Conservation (phyloP, 2,329 filamentous ascomycete genomes). For the Neonectria sp. region DNA sequence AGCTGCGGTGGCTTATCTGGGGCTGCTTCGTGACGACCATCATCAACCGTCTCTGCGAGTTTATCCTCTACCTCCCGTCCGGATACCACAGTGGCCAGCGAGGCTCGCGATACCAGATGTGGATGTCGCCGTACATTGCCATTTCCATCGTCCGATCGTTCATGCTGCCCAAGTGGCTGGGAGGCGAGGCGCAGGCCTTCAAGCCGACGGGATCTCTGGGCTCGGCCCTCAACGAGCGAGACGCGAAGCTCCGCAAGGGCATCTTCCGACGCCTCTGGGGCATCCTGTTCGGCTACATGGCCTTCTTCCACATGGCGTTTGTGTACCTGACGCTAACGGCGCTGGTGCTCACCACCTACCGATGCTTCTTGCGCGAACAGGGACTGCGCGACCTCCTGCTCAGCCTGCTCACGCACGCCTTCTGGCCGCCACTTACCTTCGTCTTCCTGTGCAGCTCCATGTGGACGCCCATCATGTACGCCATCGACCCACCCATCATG, state of each 20-base stretch:
- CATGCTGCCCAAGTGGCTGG: slow-evolving; percentile 71
- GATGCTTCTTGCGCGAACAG: slow-evolving; percentile 60
- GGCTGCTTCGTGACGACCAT: slow-evolving; percentile 67
- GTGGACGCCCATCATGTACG: slow-evolving; percentile 73
- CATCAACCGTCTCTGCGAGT: slow-evolving; percentile 69
- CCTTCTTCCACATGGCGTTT: slow-evolving; percentile 68
- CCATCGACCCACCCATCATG: slow-evolving; percentile 71
- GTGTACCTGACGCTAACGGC: slow-evolving; percentile 67
- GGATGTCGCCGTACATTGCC: slow-evolving; percentile 75
- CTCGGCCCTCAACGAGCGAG: slow-evolving; percentile 71
- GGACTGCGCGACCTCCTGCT: slow-evolving; percentile 60
- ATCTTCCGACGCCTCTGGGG: slow-evolving; percentile 68
- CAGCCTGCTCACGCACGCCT: slow-evolving; percentile 71
- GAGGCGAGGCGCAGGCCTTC: slow-evolving; percentile 71
- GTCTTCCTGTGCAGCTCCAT: slow-evolving; percentile 68
- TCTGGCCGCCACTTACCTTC: slow-evolving; percentile 74
- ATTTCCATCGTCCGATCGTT: slow-evolving; percentile 72
- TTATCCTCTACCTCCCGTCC: slow-evolving; percentile 70
- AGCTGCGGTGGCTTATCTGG: slow-evolving; percentile 73
- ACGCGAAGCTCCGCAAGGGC: slow-evolving; percentile 64
- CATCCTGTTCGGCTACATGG: slow-evolving; percentile 70
- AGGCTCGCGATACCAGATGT: slow-evolving; percentile 69
- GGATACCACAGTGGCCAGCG: slow-evolving; percentile 73
- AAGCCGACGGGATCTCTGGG: slow-evolving; percentile 72
- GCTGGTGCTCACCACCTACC: slow-evolving; percentile 66